These are phyloP conservation scores for Cercospora nicotianae DNA, from an alignment of 2,329 filamentous ascomycete genomes.

Conservation along the genomic window DNA sequence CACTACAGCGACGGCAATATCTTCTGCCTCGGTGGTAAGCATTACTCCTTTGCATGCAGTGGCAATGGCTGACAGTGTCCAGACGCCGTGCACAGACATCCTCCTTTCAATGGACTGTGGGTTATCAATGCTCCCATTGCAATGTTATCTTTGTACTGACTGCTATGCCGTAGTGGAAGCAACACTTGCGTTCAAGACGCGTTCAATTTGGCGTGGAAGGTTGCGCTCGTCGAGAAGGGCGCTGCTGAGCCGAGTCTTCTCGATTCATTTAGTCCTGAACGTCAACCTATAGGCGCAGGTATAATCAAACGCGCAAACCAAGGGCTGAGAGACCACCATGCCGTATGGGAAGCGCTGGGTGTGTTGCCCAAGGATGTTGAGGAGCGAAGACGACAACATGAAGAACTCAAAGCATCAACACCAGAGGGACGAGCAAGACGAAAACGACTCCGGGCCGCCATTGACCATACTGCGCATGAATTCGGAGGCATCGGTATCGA, in stretches of 20 bases:
- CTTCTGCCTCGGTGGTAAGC: conserved; percentile 53
- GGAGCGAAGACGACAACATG: conserved; percentile 34
- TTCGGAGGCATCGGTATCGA: conserved; percentile 59
- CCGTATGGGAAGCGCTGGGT: conserved; percentile 37
- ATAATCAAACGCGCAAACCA: conserved; percentile 59
- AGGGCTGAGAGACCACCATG: conserved; percentile 54
- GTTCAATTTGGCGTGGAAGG: conserved; percentile 22
- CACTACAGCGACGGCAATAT: conserved; percentile 53
- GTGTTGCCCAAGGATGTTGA: conserved; percentile 30
- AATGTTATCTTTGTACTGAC: neutral
- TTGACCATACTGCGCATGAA: conserved; percentile 38
- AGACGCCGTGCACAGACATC: conserved; percentile 59
- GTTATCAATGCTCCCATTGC: conserved; percentile 16
- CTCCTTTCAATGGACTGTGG: conserved; percentile 59
- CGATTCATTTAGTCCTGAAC: conserved; percentile 35
- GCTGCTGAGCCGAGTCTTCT: conserved; percentile 30
- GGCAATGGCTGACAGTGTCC: conserved; percentile 57
- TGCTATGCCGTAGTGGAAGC: conserved; percentile 42
- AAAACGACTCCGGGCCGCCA: conserved; percentile 32
- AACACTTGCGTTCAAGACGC: conserved; percentile 27
- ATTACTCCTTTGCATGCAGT: conserved; percentile 55
- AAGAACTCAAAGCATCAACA: conserved; percentile 33
- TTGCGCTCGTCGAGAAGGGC: conserved; percentile 32
- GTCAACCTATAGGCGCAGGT: conserved; percentile 46
- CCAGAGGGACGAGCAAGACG: conserved; percentile 42